Conservation (phyloP, 805 yeast genomes). For the Wickerhamiella azyma region DNA sequence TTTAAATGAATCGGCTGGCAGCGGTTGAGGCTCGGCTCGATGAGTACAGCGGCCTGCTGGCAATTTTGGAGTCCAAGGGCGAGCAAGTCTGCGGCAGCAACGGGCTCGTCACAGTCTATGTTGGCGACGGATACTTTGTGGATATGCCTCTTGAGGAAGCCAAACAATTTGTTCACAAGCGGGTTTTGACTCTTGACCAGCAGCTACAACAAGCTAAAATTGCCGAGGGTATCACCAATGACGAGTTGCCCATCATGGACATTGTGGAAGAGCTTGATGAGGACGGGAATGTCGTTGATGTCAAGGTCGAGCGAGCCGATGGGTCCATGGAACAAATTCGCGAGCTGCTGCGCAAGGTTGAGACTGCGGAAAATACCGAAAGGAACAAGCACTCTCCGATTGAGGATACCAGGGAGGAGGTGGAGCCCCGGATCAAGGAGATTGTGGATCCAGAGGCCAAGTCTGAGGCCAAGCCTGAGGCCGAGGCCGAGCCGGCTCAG, state of each 20-base stretch:
- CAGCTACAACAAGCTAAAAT: slow-evolving; percentile 13
- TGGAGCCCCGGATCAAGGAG: not conserved
- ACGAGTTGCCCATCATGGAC: slow-evolving; percentile 58
- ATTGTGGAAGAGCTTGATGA: slow-evolving; percentile 77
- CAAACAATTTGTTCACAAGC: slow-evolving; percentile 14
- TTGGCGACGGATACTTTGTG: slow-evolving; percentile 24
- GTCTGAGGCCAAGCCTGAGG: not conserved
- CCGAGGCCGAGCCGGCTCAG: not conserved
- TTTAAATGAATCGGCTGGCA: not conserved
- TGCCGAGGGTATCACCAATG: slow-evolving; percentile 26
- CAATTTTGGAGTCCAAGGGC: not conserved
- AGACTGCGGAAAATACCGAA: not conserved
- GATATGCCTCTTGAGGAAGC: slow-evolving; percentile 16
- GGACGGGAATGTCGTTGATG: slow-evolving; percentile 49
- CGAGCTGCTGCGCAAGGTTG: not conserved
- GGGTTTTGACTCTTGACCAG: slow-evolving; percentile 8
- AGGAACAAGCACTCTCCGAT: not conserved
- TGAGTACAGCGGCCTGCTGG: slow-evolving; percentile 10
- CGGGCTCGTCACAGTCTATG: slow-evolving; percentile 13
- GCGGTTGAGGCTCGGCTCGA: slow-evolving; percentile 5
- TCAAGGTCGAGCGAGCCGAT: slow-evolving; percentile 31
- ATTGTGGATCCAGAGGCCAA: not conserved
- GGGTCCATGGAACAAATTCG: slow-evolving; percentile 7
- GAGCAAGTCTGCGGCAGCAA: not conserved
- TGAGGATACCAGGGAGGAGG: not conserved